Conservation (phyloP, 1,139 yeast genomes). For the Nadsonia starkeyi-henricii region DNA sequence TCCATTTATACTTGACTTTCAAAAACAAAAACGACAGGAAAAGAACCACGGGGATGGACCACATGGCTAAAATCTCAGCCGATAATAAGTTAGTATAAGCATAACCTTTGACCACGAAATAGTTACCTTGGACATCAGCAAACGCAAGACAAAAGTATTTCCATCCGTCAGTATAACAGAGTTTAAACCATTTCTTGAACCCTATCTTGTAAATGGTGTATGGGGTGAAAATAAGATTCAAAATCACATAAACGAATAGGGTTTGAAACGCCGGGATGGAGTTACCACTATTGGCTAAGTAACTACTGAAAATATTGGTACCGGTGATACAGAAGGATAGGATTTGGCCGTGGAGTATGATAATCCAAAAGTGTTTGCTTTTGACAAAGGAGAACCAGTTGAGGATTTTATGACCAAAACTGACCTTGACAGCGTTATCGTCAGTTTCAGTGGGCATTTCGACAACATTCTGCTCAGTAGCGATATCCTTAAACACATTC, state of each 20-base stretch:
- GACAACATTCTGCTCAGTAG: background rate
- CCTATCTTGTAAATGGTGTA: constrained; percentile 28
- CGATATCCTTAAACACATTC: background rate
- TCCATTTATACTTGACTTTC: constrained; percentile 33
- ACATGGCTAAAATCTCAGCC: constrained; percentile 30
- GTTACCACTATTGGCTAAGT: constrained; percentile 24
- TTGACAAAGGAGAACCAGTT: constrained; percentile 21
- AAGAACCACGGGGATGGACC: constrained; percentile 32
- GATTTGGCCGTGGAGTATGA: constrained; percentile 29
- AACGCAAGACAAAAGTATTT: constrained; percentile 29
- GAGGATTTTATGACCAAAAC: background rate
- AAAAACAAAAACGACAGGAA: constrained; percentile 27
- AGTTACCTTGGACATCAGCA: constrained; percentile 33
- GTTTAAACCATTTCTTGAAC: constrained; percentile 20
- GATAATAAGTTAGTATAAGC: constrained; percentile 30
- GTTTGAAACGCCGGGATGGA: constrained; percentile 32
- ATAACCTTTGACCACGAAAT: constrained; percentile 31
- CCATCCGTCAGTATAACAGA: constrained; percentile 27
- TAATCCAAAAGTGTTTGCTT: constrained; percentile 28
- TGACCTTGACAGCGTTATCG: too few species aligned
- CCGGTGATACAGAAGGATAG: constrained; percentile 29
- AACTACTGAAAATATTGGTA: constrained; percentile 31
- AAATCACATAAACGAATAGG: constrained; percentile 26
- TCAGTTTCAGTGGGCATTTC: background rate
- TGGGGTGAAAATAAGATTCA: constrained; percentile 27